These are phyloP conservation scores for Vitis hybrid DNA, from an alignment of 177 flowering plant genomes.

Conservation along the genomic window DNA sequence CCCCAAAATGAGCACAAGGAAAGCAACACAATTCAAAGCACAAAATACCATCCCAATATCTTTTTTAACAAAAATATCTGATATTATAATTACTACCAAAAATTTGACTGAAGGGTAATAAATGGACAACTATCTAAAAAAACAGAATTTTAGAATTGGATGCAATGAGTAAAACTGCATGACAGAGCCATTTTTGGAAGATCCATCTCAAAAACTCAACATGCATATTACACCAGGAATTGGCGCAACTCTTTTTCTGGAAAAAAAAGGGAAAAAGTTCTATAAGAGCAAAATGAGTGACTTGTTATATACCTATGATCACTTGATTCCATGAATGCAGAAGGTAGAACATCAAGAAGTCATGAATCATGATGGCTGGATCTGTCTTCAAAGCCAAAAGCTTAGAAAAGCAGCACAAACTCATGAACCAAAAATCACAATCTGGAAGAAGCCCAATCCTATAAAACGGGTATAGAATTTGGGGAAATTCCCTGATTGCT, in stretches of 20 bases:
- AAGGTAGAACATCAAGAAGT: neutral
- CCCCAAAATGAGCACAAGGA: too few species aligned
- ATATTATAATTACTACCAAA: too few species aligned
- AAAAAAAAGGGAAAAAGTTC: neutral
- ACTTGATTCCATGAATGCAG: slow-evolving; percentile 1
- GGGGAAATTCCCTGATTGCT: slow-evolving; percentile 31
- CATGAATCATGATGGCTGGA: neutral
- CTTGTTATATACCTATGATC: slow-evolving; percentile 1
- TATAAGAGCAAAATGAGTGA: neutral
- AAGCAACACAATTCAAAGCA: too few species aligned
- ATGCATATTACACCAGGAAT: too few species aligned
- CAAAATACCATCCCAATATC: too few species aligned
- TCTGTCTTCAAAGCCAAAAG: slow-evolving; percentile 9
- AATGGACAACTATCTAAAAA: too few species aligned
- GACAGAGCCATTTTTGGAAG: too few species aligned
- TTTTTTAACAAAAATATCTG: too few species aligned
- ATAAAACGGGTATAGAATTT: slow-evolving; percentile 18
- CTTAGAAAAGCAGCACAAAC: slow-evolving; percentile 19
- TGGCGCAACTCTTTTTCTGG: neutral
- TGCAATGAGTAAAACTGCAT: too few species aligned
- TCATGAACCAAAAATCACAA: neutral
- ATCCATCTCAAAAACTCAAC: too few species aligned
- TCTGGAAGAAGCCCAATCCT: slow-evolving; percentile 7
- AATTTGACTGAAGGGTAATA: too few species aligned
- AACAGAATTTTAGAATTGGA: too few species aligned